phyloP scores from a whole-genome alignment of 257 asterid species.

The Orobanche coerulescens region DNA sequence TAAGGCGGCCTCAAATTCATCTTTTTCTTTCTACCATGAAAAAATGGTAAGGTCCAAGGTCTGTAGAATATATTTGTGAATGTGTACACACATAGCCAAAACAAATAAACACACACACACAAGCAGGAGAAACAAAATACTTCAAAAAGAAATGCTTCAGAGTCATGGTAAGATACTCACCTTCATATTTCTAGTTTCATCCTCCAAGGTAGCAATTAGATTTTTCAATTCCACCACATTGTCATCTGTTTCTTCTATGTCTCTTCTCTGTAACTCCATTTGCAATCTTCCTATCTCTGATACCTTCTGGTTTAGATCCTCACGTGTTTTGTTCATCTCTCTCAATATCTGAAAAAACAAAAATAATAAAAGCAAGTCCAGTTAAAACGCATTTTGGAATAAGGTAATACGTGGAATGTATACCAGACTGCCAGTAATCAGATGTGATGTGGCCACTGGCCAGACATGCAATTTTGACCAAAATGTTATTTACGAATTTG shows the following conservation, averaged over 20 bases:
- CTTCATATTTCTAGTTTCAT: slow-evolving; percentile 63
- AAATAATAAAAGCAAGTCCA: slow-evolving; percentile 1
- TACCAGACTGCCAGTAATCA: neutral
- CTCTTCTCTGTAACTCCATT: slow-evolving; percentile 48
- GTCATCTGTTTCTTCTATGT: slow-evolving; percentile 36
- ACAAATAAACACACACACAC: neutral
- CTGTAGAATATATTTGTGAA: slow-evolving; percentile 22
- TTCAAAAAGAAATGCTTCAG: slow-evolving; percentile 11
- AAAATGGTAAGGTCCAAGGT: slow-evolving; percentile 27
- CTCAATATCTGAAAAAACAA: slow-evolving; percentile 40
- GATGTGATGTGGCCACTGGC: neutral
- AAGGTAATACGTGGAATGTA: neutral
- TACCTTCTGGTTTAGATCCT: slow-evolving; percentile 58
- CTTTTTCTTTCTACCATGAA: slow-evolving; percentile 66
- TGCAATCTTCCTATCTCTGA: slow-evolving; percentile 58
- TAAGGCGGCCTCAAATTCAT: slow-evolving; percentile 55
- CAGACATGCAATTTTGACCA: neutral
- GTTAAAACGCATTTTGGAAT: neutral
- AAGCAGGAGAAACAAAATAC: neutral
- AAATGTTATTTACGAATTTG: neutral
- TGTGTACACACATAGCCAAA: slow-evolving; percentile 12
- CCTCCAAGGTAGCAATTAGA: slow-evolving; percentile 48
- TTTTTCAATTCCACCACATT: slow-evolving; percentile 44
- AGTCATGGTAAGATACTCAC: slow-evolving; percentile 34
- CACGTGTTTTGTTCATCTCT: slow-evolving; percentile 44